phyloP scores from a whole-genome alignment of 2,329 filamentous ascomycete species.

The Thermoascus crustaceus region DNA sequence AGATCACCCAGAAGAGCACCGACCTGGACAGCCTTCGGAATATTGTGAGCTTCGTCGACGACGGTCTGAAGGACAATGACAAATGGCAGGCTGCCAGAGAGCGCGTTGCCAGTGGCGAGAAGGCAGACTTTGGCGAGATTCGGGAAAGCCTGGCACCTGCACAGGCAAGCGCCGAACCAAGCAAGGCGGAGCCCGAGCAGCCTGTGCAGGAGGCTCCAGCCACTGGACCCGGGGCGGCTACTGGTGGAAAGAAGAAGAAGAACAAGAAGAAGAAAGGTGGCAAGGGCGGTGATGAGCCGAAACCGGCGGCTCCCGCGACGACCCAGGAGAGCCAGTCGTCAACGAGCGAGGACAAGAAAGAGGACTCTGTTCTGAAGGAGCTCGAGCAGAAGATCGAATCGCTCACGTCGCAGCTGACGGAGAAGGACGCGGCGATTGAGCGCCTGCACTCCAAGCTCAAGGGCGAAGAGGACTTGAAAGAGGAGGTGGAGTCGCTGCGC shows the following conservation, averaged over 20 bases:
- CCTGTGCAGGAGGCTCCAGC: slow-evolving; percentile 15
- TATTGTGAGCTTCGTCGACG: slow-evolving; percentile 35
- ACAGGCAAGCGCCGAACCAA: slow-evolving; percentile 15
- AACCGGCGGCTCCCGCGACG: slow-evolving; percentile 13
- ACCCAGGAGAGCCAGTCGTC: slow-evolving; percentile 13
- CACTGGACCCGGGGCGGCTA: slow-evolving; percentile 30
- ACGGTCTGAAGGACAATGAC: slow-evolving; percentile 23
- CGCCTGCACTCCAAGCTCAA: slow-evolving; percentile 61
- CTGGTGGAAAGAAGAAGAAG: slow-evolving; percentile 76
- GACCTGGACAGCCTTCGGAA: slow-evolving; percentile 24
- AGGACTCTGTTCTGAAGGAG: slow-evolving; percentile 28
- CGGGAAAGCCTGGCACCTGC: slow-evolving; percentile 22
- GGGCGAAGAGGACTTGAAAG: slow-evolving; percentile 67
- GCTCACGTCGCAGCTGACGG: slow-evolving; percentile 28
- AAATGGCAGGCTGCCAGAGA: slow-evolving; percentile 30
- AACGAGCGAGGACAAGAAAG: slow-evolving; percentile 20
- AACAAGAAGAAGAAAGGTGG: slow-evolving; percentile 80
- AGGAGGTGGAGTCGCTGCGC: slow-evolving; percentile 77
- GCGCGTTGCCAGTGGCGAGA: slow-evolving; percentile 22
- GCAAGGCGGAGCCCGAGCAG: slow-evolving; percentile 14
- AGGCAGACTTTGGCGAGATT: slow-evolving; percentile 28
- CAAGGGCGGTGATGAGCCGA: slow-evolving; percentile 37
- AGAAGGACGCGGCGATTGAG: slow-evolving; percentile 66
- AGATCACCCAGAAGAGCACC: slow-evolving; percentile 33
- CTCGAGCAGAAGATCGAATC: slow-evolving; percentile 30